Conservation (phyloP, 768 basidiomycete species). For the Suillus cothurnatus region DNA sequence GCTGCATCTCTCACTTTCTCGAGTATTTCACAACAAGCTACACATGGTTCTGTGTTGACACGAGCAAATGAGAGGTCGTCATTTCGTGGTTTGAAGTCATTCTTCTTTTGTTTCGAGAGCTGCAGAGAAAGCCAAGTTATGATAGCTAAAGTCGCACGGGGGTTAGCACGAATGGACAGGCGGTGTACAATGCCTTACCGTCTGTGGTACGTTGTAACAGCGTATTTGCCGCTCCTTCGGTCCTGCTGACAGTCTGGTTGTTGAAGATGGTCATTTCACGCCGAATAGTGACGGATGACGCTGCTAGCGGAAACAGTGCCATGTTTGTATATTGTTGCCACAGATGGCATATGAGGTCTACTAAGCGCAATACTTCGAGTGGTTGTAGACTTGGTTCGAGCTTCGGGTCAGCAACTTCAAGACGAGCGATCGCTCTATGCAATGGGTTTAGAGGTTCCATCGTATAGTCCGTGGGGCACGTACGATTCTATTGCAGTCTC, state of each 20-base stretch:
- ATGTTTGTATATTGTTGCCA: slow-evolving; percentile 97
- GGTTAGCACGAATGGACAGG: neutral
- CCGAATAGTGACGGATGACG: slow-evolving; percentile 81
- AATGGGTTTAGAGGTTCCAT: slow-evolving; percentile 8
- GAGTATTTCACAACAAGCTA: slow-evolving; percentile 81
- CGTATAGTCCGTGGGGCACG: slow-evolving; percentile 28
- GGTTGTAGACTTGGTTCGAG: slow-evolving; percentile 77
- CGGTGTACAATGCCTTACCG: slow-evolving; percentile 46
- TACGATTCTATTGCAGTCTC: slow-evolving; percentile 94
- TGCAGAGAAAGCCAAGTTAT: slow-evolving; percentile 73
- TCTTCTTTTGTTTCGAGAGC: slow-evolving; percentile 91
- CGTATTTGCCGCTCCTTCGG: slow-evolving; percentile 82
- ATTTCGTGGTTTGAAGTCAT: slow-evolving; percentile 95
- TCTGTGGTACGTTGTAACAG: slow-evolving; percentile 84
- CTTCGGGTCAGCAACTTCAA: slow-evolving; percentile 77
- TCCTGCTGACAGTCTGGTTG: slow-evolving; percentile 79
- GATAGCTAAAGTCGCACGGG: slow-evolving; percentile 48
- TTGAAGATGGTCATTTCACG: slow-evolving; percentile 94
- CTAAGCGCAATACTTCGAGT: slow-evolving; percentile 62
- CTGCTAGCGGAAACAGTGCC: slow-evolving; percentile 85
- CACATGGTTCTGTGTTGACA: slow-evolving; percentile 93
- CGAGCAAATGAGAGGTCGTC: slow-evolving; percentile 94
- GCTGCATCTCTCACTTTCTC: slow-evolving; percentile 81
- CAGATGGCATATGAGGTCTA: slow-evolving; percentile 90
- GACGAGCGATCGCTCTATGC: slow-evolving; percentile 62